A percentile compares a stretch with the other conserved stretches of the same genome.
phyloP scores from a whole-genome alignment of 768 basidiomycete genomes.

The Russula lepida region DNA sequence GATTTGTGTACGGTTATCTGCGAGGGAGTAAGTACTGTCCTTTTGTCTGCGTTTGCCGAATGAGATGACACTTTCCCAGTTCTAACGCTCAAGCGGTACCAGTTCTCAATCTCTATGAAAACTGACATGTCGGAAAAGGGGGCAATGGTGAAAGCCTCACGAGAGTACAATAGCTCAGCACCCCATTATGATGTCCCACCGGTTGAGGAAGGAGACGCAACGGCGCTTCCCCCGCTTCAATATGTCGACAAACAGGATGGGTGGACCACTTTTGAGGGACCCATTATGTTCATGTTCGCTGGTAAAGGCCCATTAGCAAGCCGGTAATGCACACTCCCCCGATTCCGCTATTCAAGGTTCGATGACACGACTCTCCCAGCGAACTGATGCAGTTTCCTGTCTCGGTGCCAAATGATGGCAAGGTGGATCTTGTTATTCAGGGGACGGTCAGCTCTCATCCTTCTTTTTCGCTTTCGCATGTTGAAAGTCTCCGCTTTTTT shows the following conservation, averaged over 20 bases:
- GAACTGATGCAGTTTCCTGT: constrained; percentile 81
- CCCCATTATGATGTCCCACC: constrained; percentile 13
- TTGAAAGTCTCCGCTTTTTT: background rate
- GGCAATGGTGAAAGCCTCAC: constrained; percentile 52
- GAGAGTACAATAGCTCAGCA: constrained; percentile 28
- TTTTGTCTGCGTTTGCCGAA: background rate
- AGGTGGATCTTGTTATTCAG: constrained; percentile 65
- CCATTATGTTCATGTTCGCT: constrained; percentile 61
- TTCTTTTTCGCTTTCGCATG: background rate
- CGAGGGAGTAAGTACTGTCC: constrained; percentile 47
- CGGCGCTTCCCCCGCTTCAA: constrained; percentile 39
- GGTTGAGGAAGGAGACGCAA: constrained; percentile 7
- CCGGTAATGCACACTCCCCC: constrained; percentile 33
- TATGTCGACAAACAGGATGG: constrained; percentile 41
- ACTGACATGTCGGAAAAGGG: constrained; percentile 60
- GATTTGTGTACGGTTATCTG: constrained; percentile 68
- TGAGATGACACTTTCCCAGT: constrained; percentile 34
- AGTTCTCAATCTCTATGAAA: constrained; percentile 62
- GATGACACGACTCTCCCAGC: constrained; percentile 28
- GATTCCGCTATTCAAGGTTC: constrained; percentile 1
- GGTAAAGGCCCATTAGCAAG: constrained; percentile 75
- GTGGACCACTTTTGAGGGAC: constrained; percentile 67
- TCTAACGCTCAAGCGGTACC: constrained; percentile 51
- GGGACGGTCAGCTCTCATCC: constrained; percentile 40
- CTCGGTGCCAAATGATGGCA: constrained; percentile 68